These are phyloP conservation scores for Coelastrella sp. DNA, from an alignment of 139 green algal species.

Conservation along the genomic window DNA sequence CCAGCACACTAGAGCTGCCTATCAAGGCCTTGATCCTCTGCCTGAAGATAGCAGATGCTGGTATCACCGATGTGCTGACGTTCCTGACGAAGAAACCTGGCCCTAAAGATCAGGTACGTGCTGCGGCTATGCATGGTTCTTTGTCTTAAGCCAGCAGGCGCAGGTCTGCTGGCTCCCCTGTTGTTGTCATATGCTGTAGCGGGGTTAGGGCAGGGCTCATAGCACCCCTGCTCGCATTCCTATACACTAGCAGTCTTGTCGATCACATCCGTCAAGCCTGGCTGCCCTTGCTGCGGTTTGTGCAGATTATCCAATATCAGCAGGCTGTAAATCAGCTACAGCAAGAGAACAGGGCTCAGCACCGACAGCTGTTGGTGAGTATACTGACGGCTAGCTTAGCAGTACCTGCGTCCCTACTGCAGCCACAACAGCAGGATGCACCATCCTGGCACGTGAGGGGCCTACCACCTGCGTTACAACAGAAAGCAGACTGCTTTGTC, in stretches of 20 bases:
- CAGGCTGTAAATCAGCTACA: neutral
- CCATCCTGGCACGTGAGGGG: neutral
- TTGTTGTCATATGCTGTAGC: neutral
- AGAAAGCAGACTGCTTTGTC: neutral
- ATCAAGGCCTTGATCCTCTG: neutral
- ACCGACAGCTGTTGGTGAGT: neutral
- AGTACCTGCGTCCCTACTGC: no score
- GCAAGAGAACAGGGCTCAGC: neutral
- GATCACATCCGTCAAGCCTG: no score
- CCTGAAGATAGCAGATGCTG: neutral
- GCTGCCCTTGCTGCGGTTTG: neutral
- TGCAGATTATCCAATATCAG: slow-evolving; percentile 4
- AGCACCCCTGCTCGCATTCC: no score
- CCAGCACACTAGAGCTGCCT: neutral
- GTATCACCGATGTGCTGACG: neutral
- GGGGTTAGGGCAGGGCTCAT: no score
- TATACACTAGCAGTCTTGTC: no score
- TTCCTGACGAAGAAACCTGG: neutral
- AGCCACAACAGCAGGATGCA: no score
- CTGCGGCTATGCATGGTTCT: neutral
- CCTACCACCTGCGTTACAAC: no score
- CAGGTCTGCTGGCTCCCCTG: neutral
- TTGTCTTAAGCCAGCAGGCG: neutral
- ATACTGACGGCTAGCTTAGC: neutral
- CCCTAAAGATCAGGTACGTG: neutral